These are phyloP conservation scores for Chlamydomonas reinhardtii DNA, from an alignment of 163 green algal genomes.

Conservation along the genomic window DNA sequence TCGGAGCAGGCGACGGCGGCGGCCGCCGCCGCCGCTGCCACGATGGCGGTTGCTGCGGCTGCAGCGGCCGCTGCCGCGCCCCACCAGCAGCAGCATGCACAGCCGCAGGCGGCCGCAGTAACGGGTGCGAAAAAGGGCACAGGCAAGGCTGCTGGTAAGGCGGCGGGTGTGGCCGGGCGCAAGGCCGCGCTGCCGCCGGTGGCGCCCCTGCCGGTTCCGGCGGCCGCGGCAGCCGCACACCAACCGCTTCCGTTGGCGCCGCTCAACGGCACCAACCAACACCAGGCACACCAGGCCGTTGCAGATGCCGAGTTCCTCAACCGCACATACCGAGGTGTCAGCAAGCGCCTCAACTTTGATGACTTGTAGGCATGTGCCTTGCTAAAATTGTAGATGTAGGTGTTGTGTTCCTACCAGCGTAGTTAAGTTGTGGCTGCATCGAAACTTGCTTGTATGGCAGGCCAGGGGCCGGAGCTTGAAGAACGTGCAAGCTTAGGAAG, in stretches of 20 bases:
- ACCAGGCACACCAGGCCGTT: neutral
- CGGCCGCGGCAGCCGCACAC: neutral
- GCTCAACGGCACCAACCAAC: too few relatives aligned
- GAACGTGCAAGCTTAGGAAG: too few relatives aligned
- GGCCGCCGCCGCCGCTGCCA: neutral
- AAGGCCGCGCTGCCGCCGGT: neutral
- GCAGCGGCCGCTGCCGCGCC: neutral
- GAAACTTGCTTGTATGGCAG: too few relatives aligned
- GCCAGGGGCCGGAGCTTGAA: too few relatives aligned
- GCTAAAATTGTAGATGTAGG: too few relatives aligned
- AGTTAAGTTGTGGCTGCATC: too few relatives aligned
- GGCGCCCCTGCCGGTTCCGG: neutral
- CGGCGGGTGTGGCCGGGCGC: neutral
- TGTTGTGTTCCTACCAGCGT: too few relatives aligned
- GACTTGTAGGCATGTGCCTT: neutral
- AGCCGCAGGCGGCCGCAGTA: neutral
- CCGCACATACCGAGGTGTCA: constrained; percentile 25
- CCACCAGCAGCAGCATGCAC: too few relatives aligned
- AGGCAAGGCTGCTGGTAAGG: too few relatives aligned
- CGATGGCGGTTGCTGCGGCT: neutral
- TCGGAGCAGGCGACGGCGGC: constrained; percentile 31
- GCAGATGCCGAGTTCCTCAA: constrained; percentile 26
- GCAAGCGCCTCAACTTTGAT: constrained; percentile 39
- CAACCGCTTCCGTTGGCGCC: too few relatives aligned
- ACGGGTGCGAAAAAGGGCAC: neutral